These are phyloP conservation scores for Carex kokanica DNA, from an alignment of 176 grass and related monocot genomes.

Conservation along the genomic window DNA sequence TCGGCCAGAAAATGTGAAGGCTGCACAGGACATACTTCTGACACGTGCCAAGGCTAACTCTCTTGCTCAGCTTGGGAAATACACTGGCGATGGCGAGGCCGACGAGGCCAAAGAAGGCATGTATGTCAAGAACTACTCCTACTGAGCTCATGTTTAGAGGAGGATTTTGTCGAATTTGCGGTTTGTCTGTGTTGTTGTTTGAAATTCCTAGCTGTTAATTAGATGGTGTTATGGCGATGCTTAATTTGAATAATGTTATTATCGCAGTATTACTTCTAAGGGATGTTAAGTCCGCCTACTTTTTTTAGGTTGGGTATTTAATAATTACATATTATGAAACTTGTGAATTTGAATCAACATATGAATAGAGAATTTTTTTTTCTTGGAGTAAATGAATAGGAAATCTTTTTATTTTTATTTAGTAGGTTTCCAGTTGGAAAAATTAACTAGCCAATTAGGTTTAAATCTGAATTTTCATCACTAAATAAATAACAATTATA, in stretches of 20 bases:
- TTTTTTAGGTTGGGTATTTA: neutral
- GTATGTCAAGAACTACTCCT: conserved; percentile 98
- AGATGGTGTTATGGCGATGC: neutral
- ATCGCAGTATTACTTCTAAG: neutral
- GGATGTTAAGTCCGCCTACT: neutral
- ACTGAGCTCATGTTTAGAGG: conserved; percentile 35
- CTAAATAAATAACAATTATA: no score
- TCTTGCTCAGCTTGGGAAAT: conserved; percentile 87
- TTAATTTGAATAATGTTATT: neutral
- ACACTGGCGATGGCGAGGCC: conserved; percentile 79
- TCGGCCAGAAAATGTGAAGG: conserved; percentile 70
- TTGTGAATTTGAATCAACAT: neutral
- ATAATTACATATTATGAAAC: neutral
- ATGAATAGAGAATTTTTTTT: neutral
- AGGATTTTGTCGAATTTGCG: neutral
- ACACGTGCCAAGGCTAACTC: conserved; percentile 83
- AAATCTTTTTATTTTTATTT: neutral
- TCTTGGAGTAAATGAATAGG: neutral
- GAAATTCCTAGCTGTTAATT: neutral
- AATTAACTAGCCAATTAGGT: no score
- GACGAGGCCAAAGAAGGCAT: conserved; percentile 67
- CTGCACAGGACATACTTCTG: conserved; percentile 65
- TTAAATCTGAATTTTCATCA: no score
- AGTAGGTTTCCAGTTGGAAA: neutral
- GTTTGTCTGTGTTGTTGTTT: neutral